A percentile compares a stretch with the other conserved stretches of the same genome.
Evolutionary conservation across 148 eudicot species (phyloP).

Genomic region (Vaccinium darrowii): DNA sequence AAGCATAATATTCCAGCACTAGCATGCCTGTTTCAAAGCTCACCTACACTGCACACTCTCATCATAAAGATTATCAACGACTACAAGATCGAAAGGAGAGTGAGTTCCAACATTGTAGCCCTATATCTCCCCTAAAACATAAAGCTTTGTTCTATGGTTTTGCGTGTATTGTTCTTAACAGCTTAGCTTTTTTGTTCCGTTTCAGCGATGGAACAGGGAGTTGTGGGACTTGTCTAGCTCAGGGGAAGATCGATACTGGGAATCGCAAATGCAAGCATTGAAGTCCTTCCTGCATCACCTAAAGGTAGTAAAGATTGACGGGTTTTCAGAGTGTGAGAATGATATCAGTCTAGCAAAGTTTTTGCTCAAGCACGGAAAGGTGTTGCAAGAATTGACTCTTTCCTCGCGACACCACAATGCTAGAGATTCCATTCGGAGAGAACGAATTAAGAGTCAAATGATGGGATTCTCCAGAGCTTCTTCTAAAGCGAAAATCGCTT

Average conservation of each 20-base stretch:
- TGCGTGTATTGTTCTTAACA: not conserved
- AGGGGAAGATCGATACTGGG: conserved; percentile 43
- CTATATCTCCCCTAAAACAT: not conserved
- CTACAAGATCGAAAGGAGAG: conserved; percentile 28
- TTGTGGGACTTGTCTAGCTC: conserved; percentile 34
- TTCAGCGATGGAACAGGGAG: conserved; percentile 45
- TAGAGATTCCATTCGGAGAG: conserved; percentile 36
- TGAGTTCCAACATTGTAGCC: conserved; percentile 18
- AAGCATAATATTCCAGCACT: conserved; percentile 34
- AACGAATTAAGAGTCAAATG: conserved; percentile 51
- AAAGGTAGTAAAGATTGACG: conserved; percentile 44
- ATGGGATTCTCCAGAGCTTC: conserved; percentile 52
- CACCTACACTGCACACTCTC: conserved; percentile 42
- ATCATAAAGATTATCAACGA: conserved; percentile 32
- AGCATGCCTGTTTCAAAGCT: conserved; percentile 42
- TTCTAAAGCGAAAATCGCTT: conserved; percentile 39
- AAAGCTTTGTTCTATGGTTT: not conserved
- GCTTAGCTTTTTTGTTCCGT: not conserved
- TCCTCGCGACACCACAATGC: conserved; percentile 18
- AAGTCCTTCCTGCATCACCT: conserved; percentile 45
- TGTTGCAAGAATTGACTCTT: conserved; percentile 46
- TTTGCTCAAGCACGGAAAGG: conserved; percentile 52
- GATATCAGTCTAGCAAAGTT: conserved; percentile 46
- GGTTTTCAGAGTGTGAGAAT: conserved; percentile 37
- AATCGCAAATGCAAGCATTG: conserved; percentile 35